These are phyloP conservation scores for Aspergillus asperescens DNA, from an alignment of 495 filamentous ascomycete species.

Conservation along the genomic window DNA sequence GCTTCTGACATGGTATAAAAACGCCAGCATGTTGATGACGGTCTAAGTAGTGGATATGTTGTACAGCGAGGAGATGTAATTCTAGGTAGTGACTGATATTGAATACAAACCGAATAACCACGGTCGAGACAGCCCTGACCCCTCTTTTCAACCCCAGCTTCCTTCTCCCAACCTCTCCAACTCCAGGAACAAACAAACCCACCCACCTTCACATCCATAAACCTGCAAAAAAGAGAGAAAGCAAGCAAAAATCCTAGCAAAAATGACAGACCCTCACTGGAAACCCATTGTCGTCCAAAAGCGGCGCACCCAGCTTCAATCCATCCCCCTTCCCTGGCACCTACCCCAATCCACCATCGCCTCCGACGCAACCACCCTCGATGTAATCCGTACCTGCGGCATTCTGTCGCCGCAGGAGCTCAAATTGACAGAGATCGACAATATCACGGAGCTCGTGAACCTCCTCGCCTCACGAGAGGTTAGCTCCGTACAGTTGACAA, in stretches of 20 bases:
- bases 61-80: conserved; percentile 8
- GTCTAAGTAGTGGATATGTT: conserved; percentile 45
- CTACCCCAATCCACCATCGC: conserved; percentile 14
- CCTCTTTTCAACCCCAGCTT: neutral
- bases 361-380: conserved; percentile 12
- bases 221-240: neutral
- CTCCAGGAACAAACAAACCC: neutral
- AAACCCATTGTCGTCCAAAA: conserved; percentile 15
- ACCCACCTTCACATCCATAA: neutral
- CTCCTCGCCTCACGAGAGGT: conserved; percentile 42
- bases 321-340: conserved; percentile 34
- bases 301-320: conserved; percentile 21
- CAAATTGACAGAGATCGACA: conserved; percentile 45
- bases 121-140: neutral
- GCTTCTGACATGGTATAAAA: conserved; percentile 87
- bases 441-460: conserved; percentile 37
- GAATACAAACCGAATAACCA: neutral
- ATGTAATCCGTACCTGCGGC: conserved; percentile 20
- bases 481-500: conserved; percentile 43
- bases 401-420: conserved; percentile 45
- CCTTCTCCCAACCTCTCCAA: neutral
- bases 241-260: neutral
- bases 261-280: conserved; percentile 17
- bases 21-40: conserved; percentile 82
- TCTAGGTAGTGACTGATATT: too few relatives aligned